phyloP scores from a whole-genome alignment of 2,329 filamentous ascomycete species.

The Colletotrichum noveboracense region DNA sequence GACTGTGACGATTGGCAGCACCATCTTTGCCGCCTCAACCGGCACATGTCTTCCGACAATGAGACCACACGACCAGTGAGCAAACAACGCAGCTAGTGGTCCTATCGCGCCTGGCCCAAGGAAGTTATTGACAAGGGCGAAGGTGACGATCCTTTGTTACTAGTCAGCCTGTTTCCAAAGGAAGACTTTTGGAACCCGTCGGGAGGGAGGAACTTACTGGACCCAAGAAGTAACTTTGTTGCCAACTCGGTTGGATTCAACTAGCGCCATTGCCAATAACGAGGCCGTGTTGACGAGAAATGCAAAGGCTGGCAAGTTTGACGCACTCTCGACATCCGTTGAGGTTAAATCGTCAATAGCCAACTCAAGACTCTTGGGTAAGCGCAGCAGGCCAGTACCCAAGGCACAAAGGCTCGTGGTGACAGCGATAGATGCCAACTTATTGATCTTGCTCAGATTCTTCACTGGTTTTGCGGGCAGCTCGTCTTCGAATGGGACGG shows the following conservation, averaged over 20 bases:
- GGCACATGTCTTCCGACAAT: not conserved
- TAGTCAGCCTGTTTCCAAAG: fast-evolving
- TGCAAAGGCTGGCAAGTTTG: not conserved
- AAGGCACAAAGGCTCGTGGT: not conserved
- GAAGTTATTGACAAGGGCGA: not conserved
- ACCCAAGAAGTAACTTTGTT: not conserved
- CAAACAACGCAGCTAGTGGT: fast-evolving
- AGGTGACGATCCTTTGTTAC: not conserved
- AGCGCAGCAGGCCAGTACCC: not conserved
- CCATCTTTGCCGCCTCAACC: not conserved
- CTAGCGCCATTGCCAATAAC: not conserved
- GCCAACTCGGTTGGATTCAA: not conserved
- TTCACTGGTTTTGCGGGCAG: not conserved
- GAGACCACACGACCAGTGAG: not conserved
- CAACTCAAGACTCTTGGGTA: fast-evolving
- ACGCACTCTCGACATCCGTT: fast-evolving
- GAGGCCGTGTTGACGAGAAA: not conserved
- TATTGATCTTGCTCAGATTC: not conserved
- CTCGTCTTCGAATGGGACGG: conserved; percentile 1
- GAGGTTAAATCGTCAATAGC: not conserved
- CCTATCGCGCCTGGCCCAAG: fast-evolving
- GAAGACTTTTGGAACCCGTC: fast-evolving
- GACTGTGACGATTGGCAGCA: fast-evolving
- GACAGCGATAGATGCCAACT: not conserved
- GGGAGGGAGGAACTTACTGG: not conserved